Evolutionary conservation across 495 filamentous ascomycete genomes (phyloP), one percentile per base, ranked within the genome.

Genomic region (Entonaema liquescens): DNA sequence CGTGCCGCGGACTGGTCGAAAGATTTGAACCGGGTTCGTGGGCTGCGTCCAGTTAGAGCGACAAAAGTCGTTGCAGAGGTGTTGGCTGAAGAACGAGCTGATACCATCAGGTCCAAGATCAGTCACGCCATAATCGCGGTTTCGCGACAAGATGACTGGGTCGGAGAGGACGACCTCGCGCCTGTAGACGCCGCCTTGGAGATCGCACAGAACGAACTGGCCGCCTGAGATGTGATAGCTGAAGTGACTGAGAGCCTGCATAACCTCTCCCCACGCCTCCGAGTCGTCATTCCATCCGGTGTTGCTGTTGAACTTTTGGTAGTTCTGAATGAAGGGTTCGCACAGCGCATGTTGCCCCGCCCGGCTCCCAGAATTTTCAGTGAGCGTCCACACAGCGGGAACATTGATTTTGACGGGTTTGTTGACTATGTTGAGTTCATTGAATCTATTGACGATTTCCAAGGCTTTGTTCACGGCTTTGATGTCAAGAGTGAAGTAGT

Each of bases 231-330:
- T 26, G 62, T 81, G 76, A 67, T 81, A 83, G 63, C 79, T 80
- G 62, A 83, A 82, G 65, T 83, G 80, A 62, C 79, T 81, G 36
- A 82, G 68, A 3, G 80, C 79, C 62, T 82, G 79, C 78, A 82
- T 81, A 6, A 70, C 72, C 55, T 77, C 54, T 6, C 73, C 62
- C 77, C 79, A 81, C 0, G 26, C 5, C 2, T 7, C 50, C 1
- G 56, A 62, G 6, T 49, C 44, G 66, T 76, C 58, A 33, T 6
- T 64, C 80, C 80, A 83, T 21, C 81, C 81, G 1, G 64, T 74
- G 59, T 82, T 82, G 68, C 79, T 83, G 66, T 82, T 82, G 74
- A 82, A 83, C 70, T 81, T 83, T 50, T 76, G 69, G 59, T 77
- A 81, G 58, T 80, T 79, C 6, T 79, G 58, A 33, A 81, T 81